A percentile compares a stretch with the other conserved stretches of the same genome.
Evolutionary conservation across 352 stramenopile genomes (phyloP).

Genomic region (Thraustochytrium sp.): DNA sequence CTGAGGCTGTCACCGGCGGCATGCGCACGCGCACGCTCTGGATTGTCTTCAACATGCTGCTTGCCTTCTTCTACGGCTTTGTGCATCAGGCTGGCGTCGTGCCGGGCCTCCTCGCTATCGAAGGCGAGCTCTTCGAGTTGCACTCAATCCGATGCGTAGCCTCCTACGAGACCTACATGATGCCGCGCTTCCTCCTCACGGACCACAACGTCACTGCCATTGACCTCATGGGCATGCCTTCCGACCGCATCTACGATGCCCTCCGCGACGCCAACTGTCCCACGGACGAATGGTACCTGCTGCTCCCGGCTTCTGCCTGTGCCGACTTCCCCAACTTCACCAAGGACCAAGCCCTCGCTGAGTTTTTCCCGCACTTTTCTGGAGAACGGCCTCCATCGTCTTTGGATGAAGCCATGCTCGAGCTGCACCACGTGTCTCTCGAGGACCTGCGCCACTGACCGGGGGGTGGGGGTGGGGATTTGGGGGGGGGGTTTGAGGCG

Average conservation of each 20-base stretch:
- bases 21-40: background rate
- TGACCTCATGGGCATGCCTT: background rate
- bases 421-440: background rate
- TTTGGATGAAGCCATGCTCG: background rate
- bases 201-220: background rate
- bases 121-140: slow-evolving; percentile 2
- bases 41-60: slow-evolving; percentile 1
- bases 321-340: background rate
- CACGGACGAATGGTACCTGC: background rate
- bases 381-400: background rate
- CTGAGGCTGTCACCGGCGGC: background rate
- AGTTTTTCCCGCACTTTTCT: slow-evolving; percentile 17
- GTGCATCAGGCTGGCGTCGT: slow-evolving; percentile 14
- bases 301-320: background rate
- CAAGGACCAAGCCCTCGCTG: background rate
- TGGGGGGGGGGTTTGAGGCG: too few relatives aligned
- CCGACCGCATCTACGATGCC: background rate
- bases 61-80: slow-evolving; percentile 11
- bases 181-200: background rate
- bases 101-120: background rate
- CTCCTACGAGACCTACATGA: slow-evolving; percentile 35
- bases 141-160: background rate
- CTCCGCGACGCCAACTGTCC: background rate
- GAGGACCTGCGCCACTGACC: background rate
- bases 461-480: too few relatives aligned